Percentiles rank a stretch among this genome's conserved stretches.
These are phyloP conservation scores for Dendrocalamus sinicus DNA, from an alignment of 176 grass and related monocot genomes.

Conservation along the genomic window DNA sequence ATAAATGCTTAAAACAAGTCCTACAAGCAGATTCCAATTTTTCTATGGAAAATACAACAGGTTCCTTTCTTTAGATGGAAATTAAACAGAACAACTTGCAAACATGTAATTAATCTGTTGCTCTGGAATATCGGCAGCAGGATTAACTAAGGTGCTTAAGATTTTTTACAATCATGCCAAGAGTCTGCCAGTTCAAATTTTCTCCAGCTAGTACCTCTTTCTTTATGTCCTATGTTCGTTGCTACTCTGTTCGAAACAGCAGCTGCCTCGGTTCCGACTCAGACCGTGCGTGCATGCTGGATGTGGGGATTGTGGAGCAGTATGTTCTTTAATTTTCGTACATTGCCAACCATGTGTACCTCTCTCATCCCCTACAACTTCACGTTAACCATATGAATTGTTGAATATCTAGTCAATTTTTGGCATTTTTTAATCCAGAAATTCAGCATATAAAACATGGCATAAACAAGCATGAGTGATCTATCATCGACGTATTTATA, in stretches of 20 bases:
- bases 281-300: neutral
- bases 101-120: neutral
- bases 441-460: too few relatives aligned
- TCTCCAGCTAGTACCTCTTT: neutral
- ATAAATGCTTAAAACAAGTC: neutral
- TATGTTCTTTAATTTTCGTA: too few relatives aligned
- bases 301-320: neutral
- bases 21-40: neutral
- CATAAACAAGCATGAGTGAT: too few relatives aligned
- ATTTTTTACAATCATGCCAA: neutral
- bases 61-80: neutral
- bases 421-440: too few relatives aligned
- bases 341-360: too few relatives aligned
- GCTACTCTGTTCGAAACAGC: neutral
- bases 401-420: too few relatives aligned
- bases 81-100: constrained; percentile 1
- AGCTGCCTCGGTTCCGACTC: constrained; percentile 14
- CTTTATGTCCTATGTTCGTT: too few relatives aligned
- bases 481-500: too few relatives aligned
- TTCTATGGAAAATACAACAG: too few relatives aligned
- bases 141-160: neutral
- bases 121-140: neutral
- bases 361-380: too few relatives aligned
- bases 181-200: neutral
- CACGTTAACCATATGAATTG: too few relatives aligned